Base-by-base conservation (phyloP, 495 filamentous ascomycete genomes). In the Hyaloscypha finlandica region DNA sequence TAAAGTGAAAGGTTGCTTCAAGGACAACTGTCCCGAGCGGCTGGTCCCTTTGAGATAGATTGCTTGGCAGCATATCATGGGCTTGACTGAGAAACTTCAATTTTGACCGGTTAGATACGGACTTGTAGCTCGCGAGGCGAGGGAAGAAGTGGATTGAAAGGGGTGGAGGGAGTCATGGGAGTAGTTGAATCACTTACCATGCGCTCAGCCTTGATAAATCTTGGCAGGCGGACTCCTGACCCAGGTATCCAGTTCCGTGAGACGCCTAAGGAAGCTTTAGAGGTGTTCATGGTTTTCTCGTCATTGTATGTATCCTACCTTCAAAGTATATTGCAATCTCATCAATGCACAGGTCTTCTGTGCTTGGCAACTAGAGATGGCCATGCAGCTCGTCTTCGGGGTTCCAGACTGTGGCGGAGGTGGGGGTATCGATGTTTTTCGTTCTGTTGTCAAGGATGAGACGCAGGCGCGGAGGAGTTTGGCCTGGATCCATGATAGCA, bases 81-180 rank as follows among this genome's bases (percentile, higher is more conserved):
- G 60, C 48, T 42, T 63, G 60, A 51, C 35, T 63, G 20, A 45
- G 60, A 39, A 63, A 63, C 60, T 63, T 11, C 9, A 20, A 22
- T 19, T 63, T 29, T 35, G 60, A 33, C 12, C 39, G 14, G 48
- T 63, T 11, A 51, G 48, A 19, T 9, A 25, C 33, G 14, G 0
- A 29, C n/a, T 35, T 39, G 14, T 45, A 39, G n/a, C 8, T 22
- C 11, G 16, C 4, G 42, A 12, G 42, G 16, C 8, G 42, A 12
- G 11, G 42, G 6, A 48, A 12, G 14, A 45, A 6, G 42, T 6
- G 42, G 42, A 19, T 48, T 48, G 42, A 48, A 25, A 25, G 25
- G 25, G 25, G 25, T 25, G 42, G 42, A 48, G 42, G 42, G 2
- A 1, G 16, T 16, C 42, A 12, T 48, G 42, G 8, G 16, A 48